Conservation (phyloP, 2,329 filamentous ascomycete genomes). For the Aspergillus pseudonomiae region DNA sequence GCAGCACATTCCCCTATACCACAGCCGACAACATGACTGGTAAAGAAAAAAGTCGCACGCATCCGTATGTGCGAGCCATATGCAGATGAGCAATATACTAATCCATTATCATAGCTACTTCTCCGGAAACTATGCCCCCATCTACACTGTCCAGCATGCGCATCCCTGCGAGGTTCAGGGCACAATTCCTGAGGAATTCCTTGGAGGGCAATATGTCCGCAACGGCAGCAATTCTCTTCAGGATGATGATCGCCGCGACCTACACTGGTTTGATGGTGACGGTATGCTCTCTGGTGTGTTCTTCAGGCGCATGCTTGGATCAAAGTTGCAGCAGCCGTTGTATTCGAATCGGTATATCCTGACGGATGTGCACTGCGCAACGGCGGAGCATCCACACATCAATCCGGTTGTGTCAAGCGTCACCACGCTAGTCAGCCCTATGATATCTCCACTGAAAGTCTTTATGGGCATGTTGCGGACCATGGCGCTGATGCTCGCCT, state of each 20-base stretch:
- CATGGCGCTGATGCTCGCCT: slow-evolving; percentile 57
- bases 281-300: slow-evolving; percentile 72
- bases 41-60: not conserved
- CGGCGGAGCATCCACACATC: slow-evolving; percentile 51
- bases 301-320: slow-evolving; percentile 52
- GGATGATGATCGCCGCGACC: slow-evolving; percentile 64
- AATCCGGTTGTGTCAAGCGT: slow-evolving; percentile 69
- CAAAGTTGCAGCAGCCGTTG: slow-evolving; percentile 55
- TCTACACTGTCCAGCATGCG: slow-evolving; percentile 56
- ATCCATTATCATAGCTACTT: slow-evolving; percentile 54
- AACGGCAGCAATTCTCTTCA: slow-evolving; percentile 71
- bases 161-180: slow-evolving; percentile 61
- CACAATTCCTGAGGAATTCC: slow-evolving; percentile 64
- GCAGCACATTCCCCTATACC: not conserved
- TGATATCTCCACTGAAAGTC: not conserved
- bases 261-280: slow-evolving; percentile 76
- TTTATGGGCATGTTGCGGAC: slow-evolving; percentile 2
- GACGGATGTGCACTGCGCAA: slow-evolving; percentile 66
- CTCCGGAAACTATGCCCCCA: slow-evolving; percentile 70
- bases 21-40: not conserved
- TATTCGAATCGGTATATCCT: slow-evolving; percentile 72
- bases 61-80: not conserved
- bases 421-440: slow-evolving; percentile 34
- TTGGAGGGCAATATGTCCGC: slow-evolving; percentile 70
- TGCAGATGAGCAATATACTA: not conserved